Conservation (phyloP, 768 basidiomycete species). For the Auricularia auricula-judae region DNA sequence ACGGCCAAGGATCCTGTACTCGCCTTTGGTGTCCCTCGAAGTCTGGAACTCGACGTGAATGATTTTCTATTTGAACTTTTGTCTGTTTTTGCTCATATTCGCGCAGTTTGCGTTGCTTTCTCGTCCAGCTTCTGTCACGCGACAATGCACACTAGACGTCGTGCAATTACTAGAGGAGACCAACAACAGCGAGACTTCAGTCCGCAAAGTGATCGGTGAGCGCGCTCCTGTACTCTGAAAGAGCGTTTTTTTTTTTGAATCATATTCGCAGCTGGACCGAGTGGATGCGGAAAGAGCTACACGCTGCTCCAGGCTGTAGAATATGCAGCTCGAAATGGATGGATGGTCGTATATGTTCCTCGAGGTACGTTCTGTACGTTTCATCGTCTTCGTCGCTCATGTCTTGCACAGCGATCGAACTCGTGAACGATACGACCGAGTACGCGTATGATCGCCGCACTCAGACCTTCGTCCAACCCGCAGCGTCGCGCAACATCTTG, state of each 20-base stretch:
- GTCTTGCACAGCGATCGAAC: slow-evolving; percentile 29
- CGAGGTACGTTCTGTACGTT: slow-evolving; percentile 35
- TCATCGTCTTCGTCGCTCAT: no score
- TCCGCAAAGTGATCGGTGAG: not conserved
- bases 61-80: not conserved
- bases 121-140: slow-evolving; percentile 59
- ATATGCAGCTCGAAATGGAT: slow-evolving; percentile 50
- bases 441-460: slow-evolving; percentile 68
- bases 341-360: slow-evolving; percentile 82
- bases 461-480: slow-evolving; percentile 65
- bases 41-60: slow-evolving; percentile 59
- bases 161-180: slow-evolving; percentile 36
- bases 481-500: slow-evolving; percentile 51
- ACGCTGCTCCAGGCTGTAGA: slow-evolving; percentile 67
- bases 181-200: slow-evolving; percentile 5
- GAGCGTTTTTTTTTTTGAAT: slow-evolving; percentile 1
- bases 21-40: slow-evolving; percentile 62
- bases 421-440: slow-evolving; percentile 66
- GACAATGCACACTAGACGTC: slow-evolving; percentile 51
- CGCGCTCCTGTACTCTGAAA: not conserved
- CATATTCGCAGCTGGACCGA: slow-evolving; percentile 45
- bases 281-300: slow-evolving; percentile 76
- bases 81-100: no score
- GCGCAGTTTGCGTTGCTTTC: slow-evolving; percentile 58
- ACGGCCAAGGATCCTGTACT: slow-evolving; percentile 24